Conservation (phyloP, 2,329 filamentous ascomycete genomes). For the Bipolaris oryzae region DNA sequence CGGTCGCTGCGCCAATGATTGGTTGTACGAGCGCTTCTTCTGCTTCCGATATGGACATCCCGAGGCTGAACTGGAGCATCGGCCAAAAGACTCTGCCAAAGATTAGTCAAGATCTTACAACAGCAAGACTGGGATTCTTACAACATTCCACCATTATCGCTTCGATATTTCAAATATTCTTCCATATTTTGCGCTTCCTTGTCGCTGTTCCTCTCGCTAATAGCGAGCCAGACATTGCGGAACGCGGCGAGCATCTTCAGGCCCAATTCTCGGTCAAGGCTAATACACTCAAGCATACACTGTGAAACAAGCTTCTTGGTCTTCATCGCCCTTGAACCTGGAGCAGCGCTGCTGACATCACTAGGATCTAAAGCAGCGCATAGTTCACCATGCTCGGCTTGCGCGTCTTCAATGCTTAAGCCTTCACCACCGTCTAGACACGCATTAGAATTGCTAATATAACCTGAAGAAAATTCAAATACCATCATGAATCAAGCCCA, state of each 20-base stretch:
- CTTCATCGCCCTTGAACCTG: background rate
- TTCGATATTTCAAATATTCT: conserved; percentile 4
- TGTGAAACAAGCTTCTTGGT: conserved; percentile 1
- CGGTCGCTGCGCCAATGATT: background rate
- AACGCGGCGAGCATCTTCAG: background rate
- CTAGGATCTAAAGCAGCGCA: background rate
- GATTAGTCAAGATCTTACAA: background rate
- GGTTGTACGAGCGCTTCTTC: background rate
- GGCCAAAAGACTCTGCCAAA: background rate
- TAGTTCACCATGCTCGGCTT: background rate
- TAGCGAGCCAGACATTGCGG: background rate
- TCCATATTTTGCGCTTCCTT: background rate
- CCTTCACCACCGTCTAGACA: background rate
- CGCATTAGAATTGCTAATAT: background rate
- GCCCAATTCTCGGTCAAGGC: background rate
- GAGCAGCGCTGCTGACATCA: background rate
- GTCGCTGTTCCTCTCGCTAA: conserved; percentile 1
- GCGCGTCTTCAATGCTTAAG: conserved; percentile 1
- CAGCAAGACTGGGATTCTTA: background rate
- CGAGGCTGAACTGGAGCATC: conserved; percentile 3
- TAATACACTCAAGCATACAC: background rate
- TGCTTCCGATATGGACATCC: background rate
- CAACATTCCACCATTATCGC: conserved; percentile 1
- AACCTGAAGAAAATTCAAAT: background rate
- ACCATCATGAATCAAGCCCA: conserved; percentile 8